A percentile compares a stretch with the other conserved stretches of the same genome.
phyloP scores from a whole-genome alignment of 495 filamentous ascomycete species.

The Annulohypoxylon nitens region DNA sequence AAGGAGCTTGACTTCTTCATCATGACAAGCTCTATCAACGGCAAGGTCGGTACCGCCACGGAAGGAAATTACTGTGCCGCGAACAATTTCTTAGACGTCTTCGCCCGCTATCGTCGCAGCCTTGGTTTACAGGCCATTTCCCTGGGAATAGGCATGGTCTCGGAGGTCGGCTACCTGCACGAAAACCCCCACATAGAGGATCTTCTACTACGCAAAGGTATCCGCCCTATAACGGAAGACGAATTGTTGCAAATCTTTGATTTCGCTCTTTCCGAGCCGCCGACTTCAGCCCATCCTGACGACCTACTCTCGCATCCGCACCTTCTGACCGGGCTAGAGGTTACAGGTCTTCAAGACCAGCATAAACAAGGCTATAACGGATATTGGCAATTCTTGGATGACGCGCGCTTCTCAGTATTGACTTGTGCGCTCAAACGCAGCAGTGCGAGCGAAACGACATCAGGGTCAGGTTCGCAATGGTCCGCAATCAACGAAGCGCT shows the following conservation, averaged over 20 bases:
- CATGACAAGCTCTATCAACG: constrained; percentile 64
- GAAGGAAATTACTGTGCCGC: constrained; percentile 68
- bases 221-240: constrained; percentile 49
- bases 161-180: constrained; percentile 34
- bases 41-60: constrained; percentile 60
- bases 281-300: neutral
- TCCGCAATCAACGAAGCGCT: neutral
- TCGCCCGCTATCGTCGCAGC: constrained; percentile 52
- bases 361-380: constrained; percentile 6
- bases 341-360: constrained; percentile 13
- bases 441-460: neutral
- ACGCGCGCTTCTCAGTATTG: neutral
- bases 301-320: constrained; percentile 26
- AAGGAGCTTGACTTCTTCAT: constrained; percentile 73
- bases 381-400: neutral
- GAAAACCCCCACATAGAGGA: constrained; percentile 47
- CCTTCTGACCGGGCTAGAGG: constrained; percentile 45
- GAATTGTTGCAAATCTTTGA: constrained; percentile 55
- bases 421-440: neutral
- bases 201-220: constrained; percentile 36
- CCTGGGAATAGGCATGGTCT: constrained; percentile 21
- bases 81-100: constrained; percentile 64
- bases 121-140: constrained; percentile 40
- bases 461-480: constrained; percentile 1
- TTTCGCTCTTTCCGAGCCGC: constrained; percentile 14